phyloP scores from a whole-genome alignment of 305 asterid species.

The Rubia peregrina region DNA sequence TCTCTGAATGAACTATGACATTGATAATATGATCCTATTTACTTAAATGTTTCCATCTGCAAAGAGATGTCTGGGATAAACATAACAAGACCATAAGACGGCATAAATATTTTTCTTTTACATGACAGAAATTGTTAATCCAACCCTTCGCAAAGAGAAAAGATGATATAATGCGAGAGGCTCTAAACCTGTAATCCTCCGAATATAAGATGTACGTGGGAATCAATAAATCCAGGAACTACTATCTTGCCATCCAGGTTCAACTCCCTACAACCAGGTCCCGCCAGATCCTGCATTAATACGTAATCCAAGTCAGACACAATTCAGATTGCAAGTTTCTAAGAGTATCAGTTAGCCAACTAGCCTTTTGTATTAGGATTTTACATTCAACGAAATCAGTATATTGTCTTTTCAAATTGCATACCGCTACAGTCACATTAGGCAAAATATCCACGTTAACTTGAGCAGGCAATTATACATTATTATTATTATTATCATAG shows the following conservation, averaged over 20 bases:
- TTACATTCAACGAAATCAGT: not conserved
- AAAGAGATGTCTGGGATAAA: not conserved
- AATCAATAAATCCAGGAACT: slow-evolving; percentile 95
- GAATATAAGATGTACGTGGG: slow-evolving; percentile 76
- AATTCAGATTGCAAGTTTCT: not conserved
- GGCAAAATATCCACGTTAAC: not conserved
- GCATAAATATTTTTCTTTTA: not conserved
- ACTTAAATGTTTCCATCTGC: not conserved
- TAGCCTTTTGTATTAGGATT: not conserved
- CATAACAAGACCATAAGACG: too few relatives aligned
- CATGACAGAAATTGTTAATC: not conserved
- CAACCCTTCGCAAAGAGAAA: not conserved
- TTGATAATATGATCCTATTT: not conserved
- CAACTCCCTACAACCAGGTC: slow-evolving; percentile 38
- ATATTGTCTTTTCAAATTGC: not conserved
- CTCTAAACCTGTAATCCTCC: slow-evolving; percentile 85
- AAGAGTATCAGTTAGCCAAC: not conserved
- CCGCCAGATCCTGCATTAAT: slow-evolving; percentile 53
- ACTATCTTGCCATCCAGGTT: slow-evolving; percentile 60
- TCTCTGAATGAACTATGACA: not conserved
- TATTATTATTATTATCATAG: not conserved
- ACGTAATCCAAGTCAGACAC: slow-evolving; percentile 9
- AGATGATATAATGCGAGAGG: slow-evolving; percentile 12
- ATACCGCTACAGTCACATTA: not conserved
- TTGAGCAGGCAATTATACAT: not conserved